Base-by-base conservation (phyloP, 1,139 yeast species). In the Candida neerlandica region DNA sequence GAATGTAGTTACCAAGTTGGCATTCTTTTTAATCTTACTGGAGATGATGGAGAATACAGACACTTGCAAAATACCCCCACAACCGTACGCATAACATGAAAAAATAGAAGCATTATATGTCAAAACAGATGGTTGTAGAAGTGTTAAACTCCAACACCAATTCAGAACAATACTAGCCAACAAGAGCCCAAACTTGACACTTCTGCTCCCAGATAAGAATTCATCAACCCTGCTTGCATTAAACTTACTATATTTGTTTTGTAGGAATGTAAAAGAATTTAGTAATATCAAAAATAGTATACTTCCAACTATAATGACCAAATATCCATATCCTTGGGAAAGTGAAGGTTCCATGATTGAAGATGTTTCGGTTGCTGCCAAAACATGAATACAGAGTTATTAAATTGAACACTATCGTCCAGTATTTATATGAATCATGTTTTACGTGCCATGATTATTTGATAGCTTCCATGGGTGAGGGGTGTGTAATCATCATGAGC, bases 131-230 rank as follows among this genome's bases (percentile, higher is more conserved):
- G 49, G 38, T n/a, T 45, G 48, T 33, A 71, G 54, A 23, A 72
- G 54, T 0, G 75, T 71, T 45, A 69, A 61, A 35, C 69, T 60
- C 72, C 75, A 70, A 5, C 73, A 68, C 77, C 77, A 72, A 35
- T 68, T 63, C 16, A 71, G 65, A 14, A 71, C 63, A 48, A 72
- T 67, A 6, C 72, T 69, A 45, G 69, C 65, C 29, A 67, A 59
- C 44, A 70, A 58, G 15, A 72, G 57, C 11, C 72, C 74, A 43
- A 67, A 60, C 5, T 69, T 66, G 23, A 71, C 64, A 33, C 65
- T 60, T 54, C 76, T 61, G 10, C 67, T 59, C n/a, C 75, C 71
- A 2, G 75, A 64, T 4, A 69, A 67, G 55, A 71, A 71, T 54
- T 70, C 73, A 51, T 71, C 77, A 4, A 67, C 65, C 41, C 61